Percentiles rank a stretch among this genome's conserved stretches.
These are phyloP conservation scores for Cryptococcus wingfieldii DNA, from an alignment of 1,284 basidiomycete species.

Conservation along the genomic window DNA sequence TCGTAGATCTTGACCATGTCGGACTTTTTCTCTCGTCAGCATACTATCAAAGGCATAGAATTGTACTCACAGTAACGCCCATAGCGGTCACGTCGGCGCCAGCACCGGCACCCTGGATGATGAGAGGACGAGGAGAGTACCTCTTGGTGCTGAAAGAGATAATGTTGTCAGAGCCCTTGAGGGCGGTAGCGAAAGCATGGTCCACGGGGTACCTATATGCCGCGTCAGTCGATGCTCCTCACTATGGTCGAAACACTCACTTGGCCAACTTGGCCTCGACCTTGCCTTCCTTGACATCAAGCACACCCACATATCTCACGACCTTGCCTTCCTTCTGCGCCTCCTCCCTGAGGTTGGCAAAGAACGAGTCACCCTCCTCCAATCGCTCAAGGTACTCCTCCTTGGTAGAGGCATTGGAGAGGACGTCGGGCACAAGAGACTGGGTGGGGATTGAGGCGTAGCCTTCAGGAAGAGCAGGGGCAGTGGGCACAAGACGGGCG, in stretches of 20 bases:
- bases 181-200: slow-evolving; percentile 91
- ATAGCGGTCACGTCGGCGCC: slow-evolving; percentile 97
- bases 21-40: slow-evolving; percentile 23
- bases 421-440: slow-evolving; percentile 76
- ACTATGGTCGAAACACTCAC: slow-evolving; percentile 50
- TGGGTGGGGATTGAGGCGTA: slow-evolving; percentile 76
- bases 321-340: slow-evolving; percentile 76
- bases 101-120: slow-evolving; percentile 92
- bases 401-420: slow-evolving; percentile 64
- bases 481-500: slow-evolving; percentile 62
- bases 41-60: neutral
- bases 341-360: slow-evolving; percentile 67
- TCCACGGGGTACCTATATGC: slow-evolving; percentile 68
- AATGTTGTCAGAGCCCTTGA: slow-evolving; percentile 96
- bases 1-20: slow-evolving; percentile 48
- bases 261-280: slow-evolving; percentile 85
- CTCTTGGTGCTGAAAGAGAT: slow-evolving; percentile 93
- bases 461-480: slow-evolving; percentile 57
- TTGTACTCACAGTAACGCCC: slow-evolving; percentile 63
- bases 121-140: slow-evolving; percentile 76
- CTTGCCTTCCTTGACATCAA: slow-evolving; percentile 69
- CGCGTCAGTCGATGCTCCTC: neutral
- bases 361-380: slow-evolving; percentile 78
- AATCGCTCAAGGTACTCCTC: slow-evolving; percentile 78
- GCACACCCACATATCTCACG: slow-evolving; percentile 88